Base-by-base conservation (phyloP, 306 rosid species). In the Echinosophora koreensis region DNA sequence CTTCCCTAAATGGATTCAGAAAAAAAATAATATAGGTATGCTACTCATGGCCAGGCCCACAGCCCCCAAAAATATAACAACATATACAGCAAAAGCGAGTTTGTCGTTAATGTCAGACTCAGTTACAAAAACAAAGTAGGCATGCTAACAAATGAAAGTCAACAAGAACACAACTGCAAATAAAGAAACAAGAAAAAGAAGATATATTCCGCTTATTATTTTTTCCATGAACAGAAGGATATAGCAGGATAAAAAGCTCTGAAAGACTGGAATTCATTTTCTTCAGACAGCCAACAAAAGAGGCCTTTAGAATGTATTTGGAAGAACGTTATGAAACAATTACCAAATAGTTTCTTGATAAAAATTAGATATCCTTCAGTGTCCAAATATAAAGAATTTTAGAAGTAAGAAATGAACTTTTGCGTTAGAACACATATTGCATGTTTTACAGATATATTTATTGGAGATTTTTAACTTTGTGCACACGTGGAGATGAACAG, bases 1-100 rank as follows among this genome's bases (percentile, higher is more conserved):
- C 74, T 71, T 75, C 39, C 85, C 91, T 84, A 84, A 78, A 79
- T 69, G 69, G 50, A 88, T 55, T 72, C 64, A 74, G 18, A 42
- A 66, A 62, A 62, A 62, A 68, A 16, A 50, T 12, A 42, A 49
- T 65, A 12, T 59, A 66, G 71, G 77, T 81, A 76, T 16, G 32
- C 58, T 39, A 11, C 55, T 32, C 71, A 18, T 57, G 37, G 30
- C 12, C 32, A 34, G 69, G 41, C 54, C 66, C 55, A 69, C 18
- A 30, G 52, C 34, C 50, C n/a, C 47, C 71, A 49, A 59, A 71
- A 41, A 64, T 46, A 59, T 11, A 28, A 63, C 16, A 30, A 44
- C 50, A 55, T 27, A 82, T 46, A 47, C 16, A 51, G 59, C 28
- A 77, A 34, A 49, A 78, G 67, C 58, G 80, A 66, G 34, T 62